These are phyloP conservation scores for Schrenkiella parvula DNA, from an alignment of 345 rosid species.

Conservation along the genomic window DNA sequence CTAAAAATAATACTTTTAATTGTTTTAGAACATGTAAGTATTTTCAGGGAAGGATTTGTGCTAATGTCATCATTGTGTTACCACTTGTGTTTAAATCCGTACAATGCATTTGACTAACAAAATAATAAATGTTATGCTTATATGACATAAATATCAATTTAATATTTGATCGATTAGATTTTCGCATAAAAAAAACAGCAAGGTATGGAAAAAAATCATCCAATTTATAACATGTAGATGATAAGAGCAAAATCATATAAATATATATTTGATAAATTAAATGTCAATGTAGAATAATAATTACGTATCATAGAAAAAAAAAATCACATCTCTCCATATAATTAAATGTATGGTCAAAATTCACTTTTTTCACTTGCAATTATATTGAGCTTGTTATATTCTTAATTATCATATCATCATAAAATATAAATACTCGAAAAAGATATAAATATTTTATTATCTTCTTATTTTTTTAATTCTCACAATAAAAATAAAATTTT, in stretches of 20 bases:
- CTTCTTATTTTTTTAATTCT: neutral
- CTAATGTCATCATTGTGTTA: neutral
- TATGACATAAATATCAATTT: neutral
- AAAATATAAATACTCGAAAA: neutral
- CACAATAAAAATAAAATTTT: neutral
- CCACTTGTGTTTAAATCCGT: neutral
- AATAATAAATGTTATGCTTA: neutral
- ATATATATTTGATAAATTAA: neutral
- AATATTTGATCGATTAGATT: neutral
- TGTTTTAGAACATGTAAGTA: neutral
- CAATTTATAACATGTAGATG: neutral
- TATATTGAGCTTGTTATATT: neutral
- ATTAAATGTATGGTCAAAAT: neutral
- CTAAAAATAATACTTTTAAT: neutral
- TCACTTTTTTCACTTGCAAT: neutral
- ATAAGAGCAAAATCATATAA: no score
- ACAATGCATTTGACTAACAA: neutral
- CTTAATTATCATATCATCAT: neutral
- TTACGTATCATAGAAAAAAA: no score
- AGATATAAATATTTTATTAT: neutral
- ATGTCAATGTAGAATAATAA: no score
- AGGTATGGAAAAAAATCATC: neutral
- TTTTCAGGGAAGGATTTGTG: neutral
- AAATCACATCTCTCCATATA: no score
- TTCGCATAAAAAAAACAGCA: neutral